These are phyloP conservation scores for Zizania latifolia DNA, from an alignment of 176 grass and related monocot genomes.

Conservation along the genomic window DNA sequence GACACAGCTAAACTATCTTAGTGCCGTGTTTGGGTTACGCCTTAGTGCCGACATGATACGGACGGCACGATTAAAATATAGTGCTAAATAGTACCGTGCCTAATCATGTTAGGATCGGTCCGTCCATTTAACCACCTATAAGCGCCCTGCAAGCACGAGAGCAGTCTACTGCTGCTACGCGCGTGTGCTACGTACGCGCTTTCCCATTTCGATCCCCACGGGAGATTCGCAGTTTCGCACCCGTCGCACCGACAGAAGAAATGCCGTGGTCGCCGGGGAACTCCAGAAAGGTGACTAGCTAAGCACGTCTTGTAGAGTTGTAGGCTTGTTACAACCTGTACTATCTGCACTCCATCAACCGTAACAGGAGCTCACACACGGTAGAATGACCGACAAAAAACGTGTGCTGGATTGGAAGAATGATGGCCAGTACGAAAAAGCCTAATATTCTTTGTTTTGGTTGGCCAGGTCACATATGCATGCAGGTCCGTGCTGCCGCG, in stretches of 20 bases:
- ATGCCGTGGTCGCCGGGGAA: constrained; percentile 15
- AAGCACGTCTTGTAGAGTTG: not conserved
- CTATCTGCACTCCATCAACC: not conserved
- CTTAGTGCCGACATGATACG: too few relatives aligned
- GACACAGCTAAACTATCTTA: too few relatives aligned
- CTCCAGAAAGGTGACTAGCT: not conserved
- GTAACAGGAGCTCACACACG: not conserved
- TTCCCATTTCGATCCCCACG: not conserved
- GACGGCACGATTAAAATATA: too few relatives aligned
- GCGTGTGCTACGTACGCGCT: not conserved
- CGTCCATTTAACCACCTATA: too few relatives aligned
- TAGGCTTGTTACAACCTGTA: not conserved
- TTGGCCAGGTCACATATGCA: not conserved
- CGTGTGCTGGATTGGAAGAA: not conserved
- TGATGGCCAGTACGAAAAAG: not conserved
- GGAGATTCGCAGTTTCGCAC: not conserved
- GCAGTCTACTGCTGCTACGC: not conserved
- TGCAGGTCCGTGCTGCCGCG: not conserved
- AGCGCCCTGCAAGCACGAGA: not conserved
- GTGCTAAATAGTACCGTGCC: too few relatives aligned
- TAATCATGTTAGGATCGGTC: too few relatives aligned
- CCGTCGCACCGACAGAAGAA: not conserved
- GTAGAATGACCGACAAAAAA: not conserved
- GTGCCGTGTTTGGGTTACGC: too few relatives aligned
- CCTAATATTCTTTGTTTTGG: not conserved